Evolutionary conservation across 495 filamentous ascomycete species (phyloP), one percentile per base, ranked within the genome.

Genomic region (Extremus antarcticus): DNA sequence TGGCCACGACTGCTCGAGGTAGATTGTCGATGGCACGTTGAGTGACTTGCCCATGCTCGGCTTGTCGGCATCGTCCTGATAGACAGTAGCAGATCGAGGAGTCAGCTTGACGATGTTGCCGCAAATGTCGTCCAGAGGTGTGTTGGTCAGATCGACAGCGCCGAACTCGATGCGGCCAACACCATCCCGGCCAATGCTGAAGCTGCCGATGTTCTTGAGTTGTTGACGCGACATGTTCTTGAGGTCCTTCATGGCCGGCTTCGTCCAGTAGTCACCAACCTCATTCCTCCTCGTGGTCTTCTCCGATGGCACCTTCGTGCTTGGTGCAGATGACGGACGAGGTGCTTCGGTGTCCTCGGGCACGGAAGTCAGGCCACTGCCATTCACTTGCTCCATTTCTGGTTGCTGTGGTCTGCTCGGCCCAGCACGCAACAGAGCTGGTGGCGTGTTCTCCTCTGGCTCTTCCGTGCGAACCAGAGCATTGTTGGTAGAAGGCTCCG

Each of bases 1-100:
- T 10, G 92, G 92, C 80, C 86, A 96, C 2, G 91, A 94, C 62
- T 95, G 88, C 66, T 90, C 83, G 11, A 98, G 78, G 16, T 76
- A 78, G 50, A 98, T 86, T 4, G 81, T 79, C 0, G 92, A 87
- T 1, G 90, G 90, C 3, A 95, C 86, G 61, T 98, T 98, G 56
- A 98, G 76, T 7, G 88, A 90, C 62, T 87, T 85, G 47, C 94
- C 94, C 51, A 78, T 74, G 2, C 82, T 73, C 19, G 92, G 87
- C 71, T 96, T 97, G 60, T 79, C 77, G 0, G 74, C 71, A 29
- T 78, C 71, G 35, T 85, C 80, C 9, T 86, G 81, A 63, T 97
- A 98, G 17, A 96, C 90, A 1, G 91, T 94, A 43, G 87, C 84
- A 25, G 81, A 81, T 17, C 92, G 85, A 48, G 82, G 73, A 10